phyloP scores from a whole-genome alignment of 225 moss, liverwort and hornwort genomes.

The Bryoerythrophyllum caledonicum region DNA sequence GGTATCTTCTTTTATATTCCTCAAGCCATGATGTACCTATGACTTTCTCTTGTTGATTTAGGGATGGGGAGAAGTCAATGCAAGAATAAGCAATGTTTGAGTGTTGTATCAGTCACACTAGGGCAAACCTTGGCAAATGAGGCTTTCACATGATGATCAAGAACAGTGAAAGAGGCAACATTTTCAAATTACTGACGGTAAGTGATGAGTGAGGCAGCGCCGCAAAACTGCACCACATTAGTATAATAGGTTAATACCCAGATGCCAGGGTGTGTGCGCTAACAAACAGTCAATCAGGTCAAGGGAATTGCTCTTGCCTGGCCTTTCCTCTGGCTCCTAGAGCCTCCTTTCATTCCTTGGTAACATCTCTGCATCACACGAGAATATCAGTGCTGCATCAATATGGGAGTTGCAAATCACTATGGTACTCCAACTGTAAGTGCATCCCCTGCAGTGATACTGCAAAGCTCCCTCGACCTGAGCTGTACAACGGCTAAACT shows the following conservation, averaged over 20 bases:
- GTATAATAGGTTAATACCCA: not conserved
- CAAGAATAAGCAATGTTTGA: not conserved
- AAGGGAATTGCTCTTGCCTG: not conserved
- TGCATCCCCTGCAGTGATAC: no score
- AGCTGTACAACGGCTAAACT: no score
- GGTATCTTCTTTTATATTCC: no score
- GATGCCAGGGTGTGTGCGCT: not conserved
- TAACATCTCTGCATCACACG: not conserved
- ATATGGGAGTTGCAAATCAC: not conserved
- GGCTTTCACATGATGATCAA: not conserved
- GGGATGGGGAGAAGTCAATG: not conserved
- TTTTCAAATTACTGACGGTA: slow-evolving; percentile 4
- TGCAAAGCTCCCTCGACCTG: no score
- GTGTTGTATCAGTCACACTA: not conserved
- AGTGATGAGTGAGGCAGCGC: not conserved
- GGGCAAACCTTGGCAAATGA: not conserved
- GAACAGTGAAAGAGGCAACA: not conserved
- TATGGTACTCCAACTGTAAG: no score
- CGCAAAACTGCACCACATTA: not conserved
- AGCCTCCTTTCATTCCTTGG: not conserved
- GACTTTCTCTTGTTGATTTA: no score
- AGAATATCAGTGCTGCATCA: not conserved
- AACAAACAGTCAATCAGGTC: not conserved
- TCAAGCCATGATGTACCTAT: no score
- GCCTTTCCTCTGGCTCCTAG: not conserved